Percentiles rank a stretch among this genome's conserved stretches.
Conservation (phyloP, 805 yeast genomes). For the Yamadazyma laniorum region DNA sequence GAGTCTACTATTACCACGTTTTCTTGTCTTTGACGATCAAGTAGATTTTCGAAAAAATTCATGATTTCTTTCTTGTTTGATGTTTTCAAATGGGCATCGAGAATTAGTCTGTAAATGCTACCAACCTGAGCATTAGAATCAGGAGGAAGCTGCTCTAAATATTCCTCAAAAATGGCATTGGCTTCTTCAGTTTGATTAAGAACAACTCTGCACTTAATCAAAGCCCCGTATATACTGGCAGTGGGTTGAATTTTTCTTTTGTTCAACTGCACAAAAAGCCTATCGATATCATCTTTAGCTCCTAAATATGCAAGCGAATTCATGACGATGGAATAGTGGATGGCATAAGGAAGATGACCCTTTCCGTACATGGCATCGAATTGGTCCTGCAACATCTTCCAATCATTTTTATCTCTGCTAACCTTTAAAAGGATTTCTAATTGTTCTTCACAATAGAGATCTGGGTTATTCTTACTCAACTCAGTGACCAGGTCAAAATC, state of each 20-base stretch:
- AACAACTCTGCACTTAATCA: slow-evolving; percentile 42
- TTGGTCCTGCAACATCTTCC: slow-evolving; percentile 53
- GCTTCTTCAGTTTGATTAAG: slow-evolving; percentile 35
- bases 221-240: slow-evolving; percentile 40
- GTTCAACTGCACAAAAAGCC: slow-evolving; percentile 47
- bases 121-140: background rate
- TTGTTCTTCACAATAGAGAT: slow-evolving; percentile 47
- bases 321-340: slow-evolving; percentile 63
- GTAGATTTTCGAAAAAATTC: slow-evolving; percentile 22
- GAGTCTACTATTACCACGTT: slow-evolving; percentile 18
- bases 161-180: slow-evolving; percentile 26
- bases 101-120: slow-evolving; percentile 19
- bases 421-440: slow-evolving; percentile 48
- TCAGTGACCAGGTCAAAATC: slow-evolving; percentile 21
- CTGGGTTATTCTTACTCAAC: slow-evolving; percentile 35
- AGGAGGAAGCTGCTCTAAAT: slow-evolving; percentile 12
- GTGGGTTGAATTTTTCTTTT: slow-evolving; percentile 49
- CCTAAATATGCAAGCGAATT: slow-evolving; percentile 53
- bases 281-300: slow-evolving; percentile 46
- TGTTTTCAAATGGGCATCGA: slow-evolving; percentile 25
- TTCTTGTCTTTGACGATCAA: slow-evolving; percentile 16
- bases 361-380: slow-evolving; percentile 56
- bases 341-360: slow-evolving; percentile 51
- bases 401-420: slow-evolving; percentile 45
- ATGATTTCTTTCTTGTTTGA: slow-evolving; percentile 28